Evolutionary conservation across 2,329 filamentous ascomycete species (phyloP), one percentile per base, ranked within the genome.

Genomic region (Apiospora phragmitis): DNA sequence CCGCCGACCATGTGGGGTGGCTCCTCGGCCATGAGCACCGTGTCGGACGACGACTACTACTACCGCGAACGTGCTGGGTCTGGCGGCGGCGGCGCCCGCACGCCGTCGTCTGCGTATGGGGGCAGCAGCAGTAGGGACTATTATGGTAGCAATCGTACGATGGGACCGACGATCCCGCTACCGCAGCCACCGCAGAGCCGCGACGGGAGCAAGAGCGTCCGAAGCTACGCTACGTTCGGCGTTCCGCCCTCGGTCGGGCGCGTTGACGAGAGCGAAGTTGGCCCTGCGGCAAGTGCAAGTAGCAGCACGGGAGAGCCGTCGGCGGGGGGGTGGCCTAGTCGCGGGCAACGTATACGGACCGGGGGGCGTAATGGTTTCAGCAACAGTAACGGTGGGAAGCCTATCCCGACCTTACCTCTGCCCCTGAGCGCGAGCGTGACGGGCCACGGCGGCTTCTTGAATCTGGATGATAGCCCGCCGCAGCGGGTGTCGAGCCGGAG

Each of bases 1-100:
- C 72, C 74, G 59, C 71, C 72, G 29, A 78, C 76, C 8, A 77
- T 74, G 71, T 78, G 76, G 75, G 76, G 76, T 6, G 76, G 77
- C 12, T 78, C 75, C 6, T 77, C 76, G 26, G 73, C 76, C 29
- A 70, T 75, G 74, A 78, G 77, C 69, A 71, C 76, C n/a, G 74
- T 75, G 55, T 74, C 78, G 14, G 77, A 79, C 49, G 77, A 79
- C 70, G 55, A 62, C 32, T 62, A 62, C 8, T 62, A 59, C 51
- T 9, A 73, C 72, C 1, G 71, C 71, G 11, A 62, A 4, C 55
- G 32, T 5, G 18, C 26, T 1, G 51, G 29, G 3, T 70, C 68
- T 21, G 32, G 29, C 7, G 11, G 29, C 7, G 11, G 29, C 9
- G 75, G 70, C 70, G 68, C 73, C 0, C 72, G 72, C 32, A 67